Evolutionary conservation across 2,329 filamentous ascomycete genomes (phyloP).

Genomic region (Dissoconium aciculare): DNA sequence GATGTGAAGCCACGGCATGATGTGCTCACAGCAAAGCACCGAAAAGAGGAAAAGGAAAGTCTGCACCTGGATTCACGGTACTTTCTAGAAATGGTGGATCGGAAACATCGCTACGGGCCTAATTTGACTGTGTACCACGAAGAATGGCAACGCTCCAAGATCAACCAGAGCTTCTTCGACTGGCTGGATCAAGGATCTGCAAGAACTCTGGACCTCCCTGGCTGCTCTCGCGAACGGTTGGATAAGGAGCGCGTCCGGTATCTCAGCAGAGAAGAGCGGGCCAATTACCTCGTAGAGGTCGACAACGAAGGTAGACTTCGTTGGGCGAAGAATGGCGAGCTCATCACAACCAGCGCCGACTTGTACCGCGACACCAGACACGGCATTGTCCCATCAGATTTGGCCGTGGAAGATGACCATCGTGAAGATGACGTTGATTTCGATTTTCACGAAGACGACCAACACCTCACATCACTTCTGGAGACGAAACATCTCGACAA

Average conservation of each 20-base stretch:
- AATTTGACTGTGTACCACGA: constrained; percentile 70
- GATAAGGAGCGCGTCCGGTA: constrained; percentile 72
- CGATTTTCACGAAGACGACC: too few relatives aligned
- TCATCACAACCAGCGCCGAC: constrained; percentile 58
- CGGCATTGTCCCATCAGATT: constrained; percentile 34
- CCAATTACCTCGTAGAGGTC: constrained; percentile 64
- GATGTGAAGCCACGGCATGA: constrained; percentile 31
- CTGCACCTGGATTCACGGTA: constrained; percentile 75
- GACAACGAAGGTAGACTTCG: constrained; percentile 58
- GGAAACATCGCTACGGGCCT: constrained; percentile 72
- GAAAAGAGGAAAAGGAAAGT: constrained; percentile 35
- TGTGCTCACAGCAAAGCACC: constrained; percentile 5
- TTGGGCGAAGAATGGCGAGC: constrained; percentile 69
- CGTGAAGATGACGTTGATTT: too few relatives aligned
- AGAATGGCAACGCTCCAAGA: constrained; percentile 62
- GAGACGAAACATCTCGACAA: constrained; percentile 4
- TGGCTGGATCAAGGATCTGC: constrained; percentile 79
- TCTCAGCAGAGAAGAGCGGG: constrained; percentile 65
- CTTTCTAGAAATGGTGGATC: constrained; percentile 56
- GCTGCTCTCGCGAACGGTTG: constrained; percentile 57
- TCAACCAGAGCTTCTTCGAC: constrained; percentile 77
- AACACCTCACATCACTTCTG: constrained; percentile 25
- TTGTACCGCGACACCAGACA: constrained; percentile 64
- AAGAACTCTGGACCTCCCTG: constrained; percentile 48
- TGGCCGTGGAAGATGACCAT: constrained; percentile 7